These are phyloP conservation scores for Penicillium crustosum DNA, from an alignment of 2,329 filamentous ascomycete species.

Conservation along the genomic window DNA sequence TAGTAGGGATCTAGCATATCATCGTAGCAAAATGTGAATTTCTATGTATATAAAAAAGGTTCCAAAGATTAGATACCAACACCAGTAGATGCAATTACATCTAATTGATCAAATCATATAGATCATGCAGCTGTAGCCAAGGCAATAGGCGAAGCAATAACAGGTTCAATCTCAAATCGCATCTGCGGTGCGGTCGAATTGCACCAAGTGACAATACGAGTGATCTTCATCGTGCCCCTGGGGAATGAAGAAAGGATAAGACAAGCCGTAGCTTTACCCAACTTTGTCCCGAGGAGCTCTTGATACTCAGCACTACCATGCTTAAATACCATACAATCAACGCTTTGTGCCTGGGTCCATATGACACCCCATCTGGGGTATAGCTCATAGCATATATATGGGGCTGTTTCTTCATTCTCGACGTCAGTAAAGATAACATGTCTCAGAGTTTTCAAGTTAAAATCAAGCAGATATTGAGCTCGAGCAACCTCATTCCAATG, in stretches of 20 bases:
- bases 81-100: neutral
- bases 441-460: neutral
- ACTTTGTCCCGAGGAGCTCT: conserved; percentile 1
- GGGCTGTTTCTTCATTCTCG: neutral
- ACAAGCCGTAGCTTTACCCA: neutral
- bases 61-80: no score
- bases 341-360: neutral
- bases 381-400: neutral
- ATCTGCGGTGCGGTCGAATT: neutral
- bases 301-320: neutral
- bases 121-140: neutral
- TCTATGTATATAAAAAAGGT: neutral
- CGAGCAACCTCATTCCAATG: conserved; percentile 3
- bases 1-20: neutral
- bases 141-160: neutral
- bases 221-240: neutral
- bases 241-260: neutral
- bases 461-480: neutral
- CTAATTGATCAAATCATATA: neutral
- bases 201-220: neutral
- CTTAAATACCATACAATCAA: neutral
- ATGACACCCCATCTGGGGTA: neutral
- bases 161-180: neutral
- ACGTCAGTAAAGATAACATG: neutral
- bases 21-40: neutral